A percentile compares a stretch with the other conserved stretches of the same genome.
phyloP scores from a whole-genome alignment of 257 asterid genomes.

The Solanum piurae region DNA sequence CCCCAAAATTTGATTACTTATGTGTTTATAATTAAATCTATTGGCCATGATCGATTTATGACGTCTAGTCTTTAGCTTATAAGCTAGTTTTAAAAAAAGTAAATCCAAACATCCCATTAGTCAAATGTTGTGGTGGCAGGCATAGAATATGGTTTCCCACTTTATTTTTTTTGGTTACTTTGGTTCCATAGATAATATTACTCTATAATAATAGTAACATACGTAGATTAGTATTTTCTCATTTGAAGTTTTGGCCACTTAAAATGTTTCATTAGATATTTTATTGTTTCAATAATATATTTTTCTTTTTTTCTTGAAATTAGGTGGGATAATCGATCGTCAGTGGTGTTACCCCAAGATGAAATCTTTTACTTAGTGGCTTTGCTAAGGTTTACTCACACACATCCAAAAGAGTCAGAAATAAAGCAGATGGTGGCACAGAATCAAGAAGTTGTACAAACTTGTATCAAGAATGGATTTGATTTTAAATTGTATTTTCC shows the following conservation, averaged over 20 bases:
- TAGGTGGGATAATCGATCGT: slow-evolving; percentile 79
- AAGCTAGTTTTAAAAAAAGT: too few relatives aligned
- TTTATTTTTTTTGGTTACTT: not conserved
- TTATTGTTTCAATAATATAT: too few relatives aligned
- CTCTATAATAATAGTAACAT: not conserved
- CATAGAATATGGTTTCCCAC: too few relatives aligned
- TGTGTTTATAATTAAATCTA: not conserved
- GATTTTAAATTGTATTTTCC: slow-evolving; percentile 83
- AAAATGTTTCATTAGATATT: not conserved
- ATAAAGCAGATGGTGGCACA: slow-evolving; percentile 56
- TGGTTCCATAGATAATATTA: not conserved
- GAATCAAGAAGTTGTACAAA: slow-evolving; percentile 50
- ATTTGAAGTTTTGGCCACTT: not conserved
- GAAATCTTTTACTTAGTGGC: slow-evolving; percentile 77
- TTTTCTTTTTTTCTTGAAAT: not conserved
- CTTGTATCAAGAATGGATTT: slow-evolving; percentile 38
- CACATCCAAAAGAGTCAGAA: slow-evolving; percentile 41
- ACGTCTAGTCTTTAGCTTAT: too few relatives aligned
- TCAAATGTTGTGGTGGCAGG: too few relatives aligned
- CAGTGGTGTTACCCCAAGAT: slow-evolving; percentile 56
- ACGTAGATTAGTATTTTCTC: not conserved
- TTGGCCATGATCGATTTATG: not conserved
- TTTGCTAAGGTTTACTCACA: slow-evolving; percentile 48
- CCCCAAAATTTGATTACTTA: not conserved
- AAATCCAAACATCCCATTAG: too few relatives aligned